Base-by-base conservation (phyloP, 768 basidiomycete genomes). In the Cystofilobasidium ferigula region DNA sequence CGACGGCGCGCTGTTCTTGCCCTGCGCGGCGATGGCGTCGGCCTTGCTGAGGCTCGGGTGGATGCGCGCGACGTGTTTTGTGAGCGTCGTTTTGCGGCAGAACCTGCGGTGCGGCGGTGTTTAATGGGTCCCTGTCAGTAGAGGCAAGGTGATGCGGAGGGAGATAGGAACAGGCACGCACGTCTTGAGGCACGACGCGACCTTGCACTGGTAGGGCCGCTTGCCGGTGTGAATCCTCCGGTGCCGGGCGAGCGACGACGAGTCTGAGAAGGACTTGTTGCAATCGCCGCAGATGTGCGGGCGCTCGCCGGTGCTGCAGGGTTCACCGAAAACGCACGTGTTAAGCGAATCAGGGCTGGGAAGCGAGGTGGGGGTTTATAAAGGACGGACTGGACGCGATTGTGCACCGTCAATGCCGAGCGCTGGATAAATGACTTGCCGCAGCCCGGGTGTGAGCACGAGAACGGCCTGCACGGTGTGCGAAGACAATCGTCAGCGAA, bases 81-180 rank as follows among this genome's bases (percentile, higher is more conserved):
- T 73, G 58, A 76, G 73, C 10, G 78, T 79, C 69, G 76, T 76
- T 61, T 77, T 74, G 40, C 78, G 73, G 57, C 74, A 76, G 68
- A 78, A 78, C 1, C 72, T 73, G 62, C 3, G 13, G 20, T 20
- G 30, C 12, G 42, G 40, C 4, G 35, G 28, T 22, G 4, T n/a
- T n/a, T n/a, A n/a, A 9, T 24, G 60, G 35, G 22, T 9, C 13
- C 13, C 20, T 22, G 42, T 20, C 40, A 6, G 61, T 12, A 26
- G 24, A 18, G 54, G 2, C 3, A 4, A 32, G 43, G 36, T 14
- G 10, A 48, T 42, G 0, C 18, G 16, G 54, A 26, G 18, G 20
- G 20, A 56, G 1, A 20, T 10, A 34, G 51, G 38, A 10, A 9
- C 16, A 56, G 9, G 18, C 30, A 70, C 74, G 56, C 42, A 76